Evolutionary conservation across 1,284 basidiomycete genomes (phyloP).

Genomic region (Microbotryum violaceum): DNA sequence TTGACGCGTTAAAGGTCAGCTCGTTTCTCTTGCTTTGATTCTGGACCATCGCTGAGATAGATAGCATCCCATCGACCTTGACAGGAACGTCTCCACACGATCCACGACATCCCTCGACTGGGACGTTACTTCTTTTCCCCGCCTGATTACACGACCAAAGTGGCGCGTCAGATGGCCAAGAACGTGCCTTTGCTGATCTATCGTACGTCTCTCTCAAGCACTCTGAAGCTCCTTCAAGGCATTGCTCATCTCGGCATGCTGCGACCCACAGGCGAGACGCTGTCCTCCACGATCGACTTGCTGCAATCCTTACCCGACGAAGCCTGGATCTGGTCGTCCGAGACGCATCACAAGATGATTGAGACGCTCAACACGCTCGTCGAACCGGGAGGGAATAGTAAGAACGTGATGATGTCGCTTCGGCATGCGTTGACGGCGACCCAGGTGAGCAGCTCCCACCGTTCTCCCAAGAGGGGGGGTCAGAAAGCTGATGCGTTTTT

Average conservation of each 20-base stretch:
- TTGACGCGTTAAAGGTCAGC: slow-evolving; percentile 21
- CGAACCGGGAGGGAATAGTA: slow-evolving; percentile 45
- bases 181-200: slow-evolving; percentile 45
- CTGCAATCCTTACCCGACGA: slow-evolving; percentile 11
- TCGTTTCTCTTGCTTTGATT: neutral
- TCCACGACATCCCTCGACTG: slow-evolving; percentile 58
- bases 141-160: slow-evolving; percentile 53
- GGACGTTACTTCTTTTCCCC: slow-evolving; percentile 68
- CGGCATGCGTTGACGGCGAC: slow-evolving; percentile 69
- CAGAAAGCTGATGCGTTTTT: neutral
- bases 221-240: neutral
- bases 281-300: slow-evolving; percentile 15
- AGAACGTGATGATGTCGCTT: slow-evolving; percentile 59
- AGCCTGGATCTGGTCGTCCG: slow-evolving; percentile 30
- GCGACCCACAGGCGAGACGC: slow-evolving; percentile 22
- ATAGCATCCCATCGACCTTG: neutral
- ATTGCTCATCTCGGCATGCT: slow-evolving; percentile 25
- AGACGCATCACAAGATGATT: slow-evolving; percentile 39
- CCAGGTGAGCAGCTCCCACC: slow-evolving; percentile 52
- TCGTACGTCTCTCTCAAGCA: slow-evolving; percentile 41
- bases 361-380: slow-evolving; percentile 49
- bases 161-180: slow-evolving; percentile 53
- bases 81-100: slow-evolving; percentile 60
- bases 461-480: too few species aligned
- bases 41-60: neutral